These are phyloP conservation scores for Rutstroemia sp. DNA, from an alignment of 2,329 filamentous ascomycete species.

Conservation along the genomic window DNA sequence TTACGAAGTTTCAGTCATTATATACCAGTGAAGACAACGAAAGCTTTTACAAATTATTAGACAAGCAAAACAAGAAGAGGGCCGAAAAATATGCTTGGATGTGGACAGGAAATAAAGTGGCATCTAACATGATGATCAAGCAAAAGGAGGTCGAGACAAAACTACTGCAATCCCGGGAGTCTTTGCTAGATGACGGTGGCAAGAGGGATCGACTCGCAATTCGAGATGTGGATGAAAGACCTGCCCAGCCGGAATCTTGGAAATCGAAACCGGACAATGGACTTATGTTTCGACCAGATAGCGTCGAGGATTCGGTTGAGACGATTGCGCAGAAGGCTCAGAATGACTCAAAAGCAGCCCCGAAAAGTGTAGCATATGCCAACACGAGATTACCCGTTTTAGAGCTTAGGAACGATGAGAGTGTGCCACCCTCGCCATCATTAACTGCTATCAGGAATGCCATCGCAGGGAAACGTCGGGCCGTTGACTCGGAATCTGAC, in stretches of 20 bases:
- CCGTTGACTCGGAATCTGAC: conserved; percentile 53
- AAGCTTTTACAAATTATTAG: conserved; percentile 86
- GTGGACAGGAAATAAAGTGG: conserved; percentile 76
- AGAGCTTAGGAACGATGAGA: conserved; percentile 31
- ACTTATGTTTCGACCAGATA: conserved; percentile 77
- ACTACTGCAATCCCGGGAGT: conserved; percentile 37
- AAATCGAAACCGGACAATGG: conserved; percentile 67
- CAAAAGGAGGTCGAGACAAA: conserved; percentile 55
- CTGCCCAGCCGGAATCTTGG: conserved; percentile 73
- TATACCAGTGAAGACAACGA: conserved; percentile 99
- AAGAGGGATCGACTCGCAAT: conserved; percentile 54
- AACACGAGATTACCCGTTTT: conserved; percentile 71
- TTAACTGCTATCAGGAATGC: conserved; percentile 79
- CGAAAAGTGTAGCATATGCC: conserved; percentile 69
- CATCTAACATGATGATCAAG: conserved; percentile 67
- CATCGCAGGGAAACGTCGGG: conserved; percentile 63
- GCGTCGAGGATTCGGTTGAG: conserved; percentile 48
- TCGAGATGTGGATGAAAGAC: conserved; percentile 60
- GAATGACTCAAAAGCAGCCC: conserved; percentile 62
- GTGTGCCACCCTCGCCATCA: conserved; percentile 67
- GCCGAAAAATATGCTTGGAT: conserved; percentile 85
- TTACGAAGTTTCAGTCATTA: conserved; percentile 80
- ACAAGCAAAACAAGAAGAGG: conserved; percentile 80
- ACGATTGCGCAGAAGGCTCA: conserved; percentile 65
- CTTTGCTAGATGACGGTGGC: conserved; percentile 47